Conservation (phyloP, 2,329 filamentous ascomycete genomes). For the Trichoderma semiorbis region DNA sequence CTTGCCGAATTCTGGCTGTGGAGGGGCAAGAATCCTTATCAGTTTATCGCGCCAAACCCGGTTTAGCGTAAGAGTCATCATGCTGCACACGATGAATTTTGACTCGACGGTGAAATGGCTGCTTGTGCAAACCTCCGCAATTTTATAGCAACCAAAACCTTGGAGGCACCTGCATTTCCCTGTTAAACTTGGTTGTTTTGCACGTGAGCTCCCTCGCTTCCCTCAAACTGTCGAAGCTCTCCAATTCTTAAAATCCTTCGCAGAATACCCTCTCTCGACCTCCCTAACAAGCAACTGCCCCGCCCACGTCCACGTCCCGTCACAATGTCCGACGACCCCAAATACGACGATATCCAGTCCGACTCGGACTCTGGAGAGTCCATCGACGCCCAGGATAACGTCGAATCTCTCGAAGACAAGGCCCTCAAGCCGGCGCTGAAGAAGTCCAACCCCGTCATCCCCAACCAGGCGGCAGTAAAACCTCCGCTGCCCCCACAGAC, state of each 20-base stretch:
- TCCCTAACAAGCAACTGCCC: not conserved
- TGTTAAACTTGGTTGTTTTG: not conserved
- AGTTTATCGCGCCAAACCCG: conserved; percentile 34
- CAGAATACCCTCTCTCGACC: not conserved
- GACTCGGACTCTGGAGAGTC: conserved; percentile 67
- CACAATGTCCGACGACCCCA: conserved; percentile 48
- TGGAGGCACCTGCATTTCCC: not conserved
- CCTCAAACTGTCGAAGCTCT: not conserved
- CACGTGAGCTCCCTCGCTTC: not conserved
- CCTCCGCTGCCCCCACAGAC: conserved; percentile 77
- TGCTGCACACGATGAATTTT: conserved; percentile 44
- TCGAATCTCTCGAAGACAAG: conserved; percentile 60
- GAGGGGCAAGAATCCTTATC: conserved; percentile 40
- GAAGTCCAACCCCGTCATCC: conserved; percentile 57
- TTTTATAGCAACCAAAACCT: conserved; percentile 25
- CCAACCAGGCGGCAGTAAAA: conserved; percentile 52
- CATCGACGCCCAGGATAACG: conserved; percentile 55
- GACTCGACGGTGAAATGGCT: conserved; percentile 36
- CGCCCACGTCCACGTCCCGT: conserved; percentile 25
- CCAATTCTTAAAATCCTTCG: not conserved
- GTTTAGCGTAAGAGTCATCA: conserved; percentile 41
- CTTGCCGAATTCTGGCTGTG: conserved; percentile 30
- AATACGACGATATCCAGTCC: conserved; percentile 71
- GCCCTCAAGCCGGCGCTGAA: conserved; percentile 83
- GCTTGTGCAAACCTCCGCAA: conserved; percentile 19